Base-by-base conservation (phyloP, 768 basidiomycete genomes). In the Jaapia argillacea region DNA sequence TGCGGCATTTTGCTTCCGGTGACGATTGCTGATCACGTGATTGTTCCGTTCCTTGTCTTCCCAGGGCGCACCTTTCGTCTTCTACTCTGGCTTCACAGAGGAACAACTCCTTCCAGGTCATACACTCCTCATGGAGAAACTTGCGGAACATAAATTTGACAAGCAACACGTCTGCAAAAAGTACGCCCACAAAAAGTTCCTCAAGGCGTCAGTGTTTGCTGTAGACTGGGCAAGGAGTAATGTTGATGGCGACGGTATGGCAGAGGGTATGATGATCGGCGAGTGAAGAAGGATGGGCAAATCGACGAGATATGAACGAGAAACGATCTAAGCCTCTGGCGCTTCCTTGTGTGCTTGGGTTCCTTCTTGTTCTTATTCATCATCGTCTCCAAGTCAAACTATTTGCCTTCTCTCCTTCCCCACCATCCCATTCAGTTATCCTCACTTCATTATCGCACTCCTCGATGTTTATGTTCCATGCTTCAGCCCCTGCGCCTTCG, bases 101-200 rank as follows among this genome's bases (percentile, higher is more conserved):
- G 80, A 85, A 45, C 88, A 98, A 59, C 70, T 99, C 31, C 58
- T 79, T 37, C 75, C 79, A 4, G 94, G 93, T 16, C 83, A 91
- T 52, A 67, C 77, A 44, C 71, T 88, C 63, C 74, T 98, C 40
- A 69, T 89, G 46, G 86, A 91, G 60, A 85, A 88, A 59, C 71
- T 99, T 36, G 69, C 74, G 2, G 87, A 90, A 50, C 65, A 75
- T 5, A 77, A 79, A 51, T 97, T 98, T 62, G 69, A 77, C n/a
- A 70, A 77, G 40, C 78, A 83, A 53, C 90, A 91, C 63, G 83
- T 92, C 28, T 93, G 79, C 77, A 85, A 85, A 71, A 98, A 99
- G 69, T 99, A 98, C 63, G 80, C 90, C 36, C 77, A 87, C 73
- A 96, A 93, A 80, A 93, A 91, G 65, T 98, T 96, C 76, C 79